Base-by-base conservation (phyloP, 2,329 filamentous ascomycete genomes). In the Colletotrichum sp. region DNA sequence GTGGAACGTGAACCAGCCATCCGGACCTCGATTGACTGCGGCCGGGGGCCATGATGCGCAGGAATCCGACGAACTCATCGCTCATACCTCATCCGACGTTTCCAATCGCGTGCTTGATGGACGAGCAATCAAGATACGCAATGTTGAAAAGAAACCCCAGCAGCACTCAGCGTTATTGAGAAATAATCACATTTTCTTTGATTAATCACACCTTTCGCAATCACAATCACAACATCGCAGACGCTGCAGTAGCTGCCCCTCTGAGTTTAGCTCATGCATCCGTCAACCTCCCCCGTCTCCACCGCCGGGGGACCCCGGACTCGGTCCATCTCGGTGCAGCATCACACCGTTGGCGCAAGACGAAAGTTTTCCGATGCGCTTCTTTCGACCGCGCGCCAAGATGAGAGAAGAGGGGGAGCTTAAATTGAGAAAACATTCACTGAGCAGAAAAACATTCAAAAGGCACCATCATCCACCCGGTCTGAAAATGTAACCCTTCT, bases 281-380 rank as follows among this genome's bases (percentile, higher is more conserved):
- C 61, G 66, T 74, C 59, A 71, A 74, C 66, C 66, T 70, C 57
- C 10, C 10, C 26, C 36, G 36, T 26, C 57, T 43, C 71, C 72
- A 66, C 34, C 34, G 21, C 67, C 32, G 72, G 21, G 43, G 48
- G 67, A 65, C 39, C 60, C 67, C 67, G 67, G 72, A 71, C 72
- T 71, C 72, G 72, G 72, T 67, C 60, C 60, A 66, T 71, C 72
- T 74, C 72, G 72, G 72, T 71, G 67, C 48, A 73, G 71, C 71
- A 71, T 71, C 67, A 39, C 34, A 48, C 52, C 72, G 32, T 68
- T 39, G 30, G 28, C 12, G 36, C 24, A 21, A 21, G 13, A 34
- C 26, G 59, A 39, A 39, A 71, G 36, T 59, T 71, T 60, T 66
- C 67, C 28, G 21, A 48, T 16, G 72, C 60, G 67, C 60, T 71